A percentile compares a stretch with the other conserved stretches of the same genome.
Evolutionary conservation across 768 basidiomycete genomes (phyloP).

Genomic region (Lentinula detonsa): DNA sequence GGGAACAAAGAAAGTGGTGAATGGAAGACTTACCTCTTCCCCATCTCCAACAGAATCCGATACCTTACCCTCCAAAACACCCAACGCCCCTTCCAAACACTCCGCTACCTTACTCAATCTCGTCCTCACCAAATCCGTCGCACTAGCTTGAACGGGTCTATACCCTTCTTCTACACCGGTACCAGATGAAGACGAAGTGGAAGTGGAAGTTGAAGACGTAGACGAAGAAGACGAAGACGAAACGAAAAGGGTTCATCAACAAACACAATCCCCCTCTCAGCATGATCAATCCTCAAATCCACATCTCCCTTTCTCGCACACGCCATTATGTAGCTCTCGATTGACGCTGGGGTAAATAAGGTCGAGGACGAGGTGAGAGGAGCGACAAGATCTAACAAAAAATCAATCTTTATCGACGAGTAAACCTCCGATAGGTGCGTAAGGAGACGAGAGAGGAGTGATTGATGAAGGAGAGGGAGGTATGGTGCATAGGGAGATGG

Average conservation of each 20-base stretch:
- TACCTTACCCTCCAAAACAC: conserved; percentile 31
- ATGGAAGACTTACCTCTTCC: neutral
- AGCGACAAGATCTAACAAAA: conserved; percentile 71
- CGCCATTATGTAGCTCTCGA: conserved; percentile 91
- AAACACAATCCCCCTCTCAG: conserved; percentile 78
- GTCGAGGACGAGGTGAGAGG: conserved; percentile 39
- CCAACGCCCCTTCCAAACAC: conserved; percentile 67
- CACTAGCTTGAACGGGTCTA: conserved; percentile 59
- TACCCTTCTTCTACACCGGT: conserved; percentile 21
- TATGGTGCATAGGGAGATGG: conserved; percentile 62
- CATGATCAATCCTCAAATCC: conserved; percentile 83
- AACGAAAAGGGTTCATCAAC: conserved; percentile 42
- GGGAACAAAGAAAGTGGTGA: neutral
- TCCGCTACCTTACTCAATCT: conserved; percentile 73
- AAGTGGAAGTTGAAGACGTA: conserved; percentile 11
- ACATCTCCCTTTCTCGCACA: conserved; percentile 86
- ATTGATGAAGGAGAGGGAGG: conserved; percentile 84
- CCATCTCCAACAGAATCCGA: neutral
- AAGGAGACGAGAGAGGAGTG: conserved; percentile 85
- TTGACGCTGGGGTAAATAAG: conserved; percentile 65
- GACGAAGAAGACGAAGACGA: conserved; percentile 7
- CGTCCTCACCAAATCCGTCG: conserved; percentile 67
- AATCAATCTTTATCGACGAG: conserved; percentile 73
- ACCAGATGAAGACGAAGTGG: conserved; percentile 12
- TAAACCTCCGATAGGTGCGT: conserved; percentile 92